Evolutionary conservation across 2,329 filamentous ascomycete species (phyloP).

Genomic region (Pyrenophora seminiperda): DNA sequence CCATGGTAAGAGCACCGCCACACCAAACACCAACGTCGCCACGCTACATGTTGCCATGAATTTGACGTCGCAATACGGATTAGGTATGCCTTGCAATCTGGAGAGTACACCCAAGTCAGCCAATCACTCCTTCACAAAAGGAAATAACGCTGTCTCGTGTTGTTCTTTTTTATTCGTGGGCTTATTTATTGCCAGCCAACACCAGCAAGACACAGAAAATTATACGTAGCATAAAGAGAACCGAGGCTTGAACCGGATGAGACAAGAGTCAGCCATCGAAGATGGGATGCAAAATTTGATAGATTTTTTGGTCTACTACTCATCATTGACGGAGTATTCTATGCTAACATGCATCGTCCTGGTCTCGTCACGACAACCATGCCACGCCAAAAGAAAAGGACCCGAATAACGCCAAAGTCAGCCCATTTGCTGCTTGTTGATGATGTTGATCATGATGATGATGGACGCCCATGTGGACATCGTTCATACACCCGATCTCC

Average conservation of each 20-base stretch:
- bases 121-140: too few relatives aligned
- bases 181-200: too few relatives aligned
- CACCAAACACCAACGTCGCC: background rate
- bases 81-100: too few relatives aligned
- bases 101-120: too few relatives aligned
- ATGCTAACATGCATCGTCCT: conserved; percentile 2
- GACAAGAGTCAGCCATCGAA: background rate
- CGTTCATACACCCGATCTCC: conserved; percentile 37
- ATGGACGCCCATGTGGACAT: conserved; percentile 50
- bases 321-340: conserved; percentile 1
- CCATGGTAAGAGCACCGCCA: background rate
- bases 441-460: conserved; percentile 4
- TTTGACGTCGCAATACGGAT: too few relatives aligned
- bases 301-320: background rate
- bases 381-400: conserved; percentile 2
- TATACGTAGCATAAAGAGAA: too few relatives aligned
- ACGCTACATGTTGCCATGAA: too few relatives aligned
- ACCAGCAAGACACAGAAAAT: too few relatives aligned
- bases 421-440: conserved; percentile 17
- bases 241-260: too few relatives aligned
- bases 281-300: background rate
- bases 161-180: too few relatives aligned
- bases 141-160: too few relatives aligned
- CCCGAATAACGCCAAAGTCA: conserved; percentile 15
- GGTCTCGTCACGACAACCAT: background rate